phyloP scores from a whole-genome alignment of 2,329 filamentous ascomycete species.

The Trichoderma sp. region DNA sequence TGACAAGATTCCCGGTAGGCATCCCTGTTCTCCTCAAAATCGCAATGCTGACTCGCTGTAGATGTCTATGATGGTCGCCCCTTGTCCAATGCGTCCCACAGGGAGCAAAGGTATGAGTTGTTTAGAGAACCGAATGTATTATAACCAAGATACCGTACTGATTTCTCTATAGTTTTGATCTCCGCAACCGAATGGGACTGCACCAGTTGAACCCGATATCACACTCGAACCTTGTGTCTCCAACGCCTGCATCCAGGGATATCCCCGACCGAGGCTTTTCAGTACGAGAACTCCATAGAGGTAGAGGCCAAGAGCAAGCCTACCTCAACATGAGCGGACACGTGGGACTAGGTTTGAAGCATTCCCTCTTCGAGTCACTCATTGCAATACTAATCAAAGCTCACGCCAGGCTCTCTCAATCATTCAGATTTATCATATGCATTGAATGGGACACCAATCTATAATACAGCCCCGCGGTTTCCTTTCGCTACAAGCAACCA shows the following conservation, averaged over 20 bases:
- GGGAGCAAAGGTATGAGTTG: slow-evolving; percentile 27
- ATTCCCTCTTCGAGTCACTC: not conserved
- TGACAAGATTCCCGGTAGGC: slow-evolving; percentile 28
- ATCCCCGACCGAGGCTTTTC: slow-evolving; percentile 27
- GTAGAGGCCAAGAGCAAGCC: slow-evolving; percentile 22
- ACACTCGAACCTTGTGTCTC: slow-evolving; percentile 39
- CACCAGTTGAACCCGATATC: slow-evolving; percentile 38
- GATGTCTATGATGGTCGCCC: slow-evolving; percentile 27
- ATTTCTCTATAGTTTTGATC: slow-evolving; percentile 30
- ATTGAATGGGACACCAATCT: slow-evolving; percentile 33
- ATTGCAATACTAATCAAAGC: not conserved
- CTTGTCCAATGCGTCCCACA: slow-evolving; percentile 23
- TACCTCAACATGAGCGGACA: slow-evolving; percentile 18
- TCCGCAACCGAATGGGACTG: slow-evolving; percentile 34
- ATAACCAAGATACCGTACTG: not conserved
- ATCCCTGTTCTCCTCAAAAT: not conserved
- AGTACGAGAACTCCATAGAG: slow-evolving; percentile 25
- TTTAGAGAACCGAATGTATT: no score
- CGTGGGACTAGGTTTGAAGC: slow-evolving; percentile 20
- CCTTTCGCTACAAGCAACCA: slow-evolving; percentile 28
- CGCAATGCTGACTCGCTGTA: slow-evolving; percentile 24
- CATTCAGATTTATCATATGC: slow-evolving; percentile 30
- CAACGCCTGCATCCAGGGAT: slow-evolving; percentile 32
- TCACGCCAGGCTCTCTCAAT: slow-evolving; percentile 26
- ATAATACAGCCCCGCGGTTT: slow-evolving; percentile 30